Conservation (phyloP, 2,329 filamentous ascomycete genomes). For the Gaeumannomyces sp. region DNA sequence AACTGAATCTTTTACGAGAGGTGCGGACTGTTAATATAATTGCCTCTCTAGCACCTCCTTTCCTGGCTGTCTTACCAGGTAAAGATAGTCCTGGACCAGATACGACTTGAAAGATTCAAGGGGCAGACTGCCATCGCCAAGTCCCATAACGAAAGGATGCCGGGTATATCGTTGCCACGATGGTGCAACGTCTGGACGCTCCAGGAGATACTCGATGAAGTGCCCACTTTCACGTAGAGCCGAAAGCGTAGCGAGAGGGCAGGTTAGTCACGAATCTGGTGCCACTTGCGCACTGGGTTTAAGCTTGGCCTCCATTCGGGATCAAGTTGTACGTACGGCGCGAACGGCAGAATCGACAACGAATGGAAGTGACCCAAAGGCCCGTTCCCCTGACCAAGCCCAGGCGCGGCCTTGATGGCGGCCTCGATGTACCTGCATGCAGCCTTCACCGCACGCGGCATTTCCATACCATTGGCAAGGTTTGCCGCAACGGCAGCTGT, state of each 20-base stretch:
- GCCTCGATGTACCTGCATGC: conserved; percentile 67
- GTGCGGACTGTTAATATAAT: too few species aligned
- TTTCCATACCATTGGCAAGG: conserved; percentile 51
- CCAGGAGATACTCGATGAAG: conserved; percentile 78
- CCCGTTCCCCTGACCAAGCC: conserved; percentile 60
- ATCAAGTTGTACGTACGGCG: conserved; percentile 40
- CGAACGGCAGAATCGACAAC: conserved; percentile 59
- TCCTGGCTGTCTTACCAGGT: conserved; percentile 51
- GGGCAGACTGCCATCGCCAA: conserved; percentile 71
- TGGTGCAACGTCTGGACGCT: conserved; percentile 63
- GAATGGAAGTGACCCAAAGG: conserved; percentile 78
- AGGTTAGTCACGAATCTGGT: conserved; percentile 5
- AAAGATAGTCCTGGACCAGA: conserved; percentile 87
- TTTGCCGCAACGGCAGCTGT: conserved; percentile 70
- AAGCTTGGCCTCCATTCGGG: neutral
- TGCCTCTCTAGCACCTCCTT: neutral
- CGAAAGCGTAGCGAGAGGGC: neutral
- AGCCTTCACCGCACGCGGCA: conserved; percentile 56
- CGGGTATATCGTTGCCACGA: conserved; percentile 73
- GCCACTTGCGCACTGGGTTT: neutral
- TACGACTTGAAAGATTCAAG: conserved; percentile 79
- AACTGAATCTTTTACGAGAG: conserved; percentile 62
- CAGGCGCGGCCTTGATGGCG: conserved; percentile 59
- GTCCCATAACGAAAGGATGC: conserved; percentile 72
- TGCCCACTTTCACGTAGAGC: conserved; percentile 45